Base-by-base conservation (phyloP, 2,329 filamentous ascomycete genomes). In the Tolypocladium amazonense region DNA sequence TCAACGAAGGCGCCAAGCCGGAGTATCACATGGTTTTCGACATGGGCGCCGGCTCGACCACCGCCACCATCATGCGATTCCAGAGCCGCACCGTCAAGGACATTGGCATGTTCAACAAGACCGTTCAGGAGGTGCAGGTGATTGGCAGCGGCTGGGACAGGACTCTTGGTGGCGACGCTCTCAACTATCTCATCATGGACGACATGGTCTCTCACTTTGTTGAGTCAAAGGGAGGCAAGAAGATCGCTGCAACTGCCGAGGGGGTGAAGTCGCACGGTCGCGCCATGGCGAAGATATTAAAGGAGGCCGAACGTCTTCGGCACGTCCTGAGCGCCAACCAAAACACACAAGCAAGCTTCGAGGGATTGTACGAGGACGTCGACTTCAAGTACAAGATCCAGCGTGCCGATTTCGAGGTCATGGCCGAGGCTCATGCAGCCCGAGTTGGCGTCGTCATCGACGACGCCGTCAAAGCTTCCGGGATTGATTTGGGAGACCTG, bases 11-110 rank as follows among this genome's bases (percentile, higher is more conserved):
- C 59, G 88, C 84, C 64, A 92, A 92, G 77, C 88, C 94, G 0
- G 94, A 99, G 75, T 85, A 92, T 67, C 91, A 99, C 76, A 77
- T 99, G 72, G 85, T 99, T 37, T 99, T 94, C 70, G 94, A 99
- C 71, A 97, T 99, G 92, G 94, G 94, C 65, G 92, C 94, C 65
- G 94, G 94, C 5, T 97, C 91, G 54, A 89, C 93, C 38, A 96
- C 91, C 67, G 93, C 93, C 5, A 94, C 92, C 8, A 79, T 99
- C 58, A 76, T 99, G 71, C 88, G 87, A 68, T 96, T 99, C 76
- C 92, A 97, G 73, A 89, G 89, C 71, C 87, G 88, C 66, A 87
- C 83, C 1, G 88, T 97, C 63, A 99, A 97, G 80, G 93, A 97
- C 67, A 77, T 93, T 59, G 92, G 92, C 65, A 92, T 89, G 73